These are phyloP conservation scores for Colletotrichum aenigma DNA, from an alignment of 2,329 filamentous ascomycete species.

Conservation along the genomic window DNA sequence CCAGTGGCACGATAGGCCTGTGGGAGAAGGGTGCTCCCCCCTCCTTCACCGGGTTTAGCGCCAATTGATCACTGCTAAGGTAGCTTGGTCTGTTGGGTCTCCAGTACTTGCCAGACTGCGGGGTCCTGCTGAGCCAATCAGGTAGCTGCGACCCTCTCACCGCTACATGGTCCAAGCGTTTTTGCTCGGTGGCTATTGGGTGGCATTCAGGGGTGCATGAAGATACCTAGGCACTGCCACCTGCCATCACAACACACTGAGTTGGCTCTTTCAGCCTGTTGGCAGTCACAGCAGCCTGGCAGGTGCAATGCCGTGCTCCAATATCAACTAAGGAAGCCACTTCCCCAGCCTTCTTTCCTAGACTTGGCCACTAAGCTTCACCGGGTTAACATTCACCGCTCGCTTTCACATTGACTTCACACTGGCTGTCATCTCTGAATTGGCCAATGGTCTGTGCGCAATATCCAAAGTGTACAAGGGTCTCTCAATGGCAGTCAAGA, in stretches of 20 bases:
- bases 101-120: not conserved
- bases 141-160: slow-evolving; percentile 24
- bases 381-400: not conserved
- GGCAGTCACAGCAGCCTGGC: not conserved
- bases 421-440: not conserved
- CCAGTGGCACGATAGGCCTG: slow-evolving; percentile 19
- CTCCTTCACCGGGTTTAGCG: slow-evolving; percentile 18
- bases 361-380: not conserved
- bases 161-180: slow-evolving; percentile 24
- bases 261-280: not conserved
- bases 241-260: not conserved
- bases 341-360: not conserved
- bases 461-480: not conserved
- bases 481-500: not conserved
- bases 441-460: not conserved
- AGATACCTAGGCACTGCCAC: slow-evolving; percentile 10
- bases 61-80: not conserved
- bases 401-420: not conserved
- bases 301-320: not conserved
- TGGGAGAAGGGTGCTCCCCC: slow-evolving; percentile 3
- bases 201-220: slow-evolving; percentile 18
- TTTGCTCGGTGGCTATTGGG: slow-evolving; percentile 3
- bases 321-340: not conserved
- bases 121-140: not conserved
- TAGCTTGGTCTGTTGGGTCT: slow-evolving; percentile 6